Conservation (phyloP, 495 filamentous ascomycete genomes). For the Recurvomyces mirabilis region DNA sequence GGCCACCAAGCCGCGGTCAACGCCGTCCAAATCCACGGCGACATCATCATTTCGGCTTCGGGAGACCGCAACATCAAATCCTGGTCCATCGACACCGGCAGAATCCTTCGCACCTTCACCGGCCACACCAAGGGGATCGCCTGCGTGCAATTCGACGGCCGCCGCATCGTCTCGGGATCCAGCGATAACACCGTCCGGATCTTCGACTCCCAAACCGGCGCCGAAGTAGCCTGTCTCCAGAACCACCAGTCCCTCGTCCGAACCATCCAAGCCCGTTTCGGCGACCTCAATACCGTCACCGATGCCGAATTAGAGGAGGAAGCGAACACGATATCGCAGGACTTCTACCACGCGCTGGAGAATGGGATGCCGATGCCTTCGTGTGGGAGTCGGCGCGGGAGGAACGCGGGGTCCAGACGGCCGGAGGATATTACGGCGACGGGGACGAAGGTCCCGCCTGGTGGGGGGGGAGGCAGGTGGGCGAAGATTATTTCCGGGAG, state of each 20-base stretch:
- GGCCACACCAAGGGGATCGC: slow-evolving; percentile 95
- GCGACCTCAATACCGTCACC: slow-evolving; percentile 64
- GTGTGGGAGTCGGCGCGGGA: slow-evolving; percentile 10
- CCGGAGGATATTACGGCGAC: slow-evolving; percentile 66
- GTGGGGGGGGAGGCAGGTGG: slow-evolving; percentile 76
- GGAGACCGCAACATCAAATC: slow-evolving; percentile 85
- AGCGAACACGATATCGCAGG: slow-evolving; percentile 58
- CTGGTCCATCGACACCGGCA: slow-evolving; percentile 78
- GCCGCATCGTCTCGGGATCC: slow-evolving; percentile 89
- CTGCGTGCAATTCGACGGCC: slow-evolving; percentile 94
- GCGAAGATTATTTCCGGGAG: slow-evolving; percentile 86
- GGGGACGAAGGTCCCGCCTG: slow-evolving; percentile 75
- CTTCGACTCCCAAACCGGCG: slow-evolving; percentile 71
- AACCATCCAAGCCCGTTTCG: slow-evolving; percentile 88
- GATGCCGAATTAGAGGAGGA: slow-evolving; percentile 58
- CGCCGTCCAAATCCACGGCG: slow-evolving; percentile 78
- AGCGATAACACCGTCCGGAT: slow-evolving; percentile 92
- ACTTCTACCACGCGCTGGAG: slow-evolving; percentile 58
- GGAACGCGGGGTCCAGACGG: slow-evolving; percentile 62
- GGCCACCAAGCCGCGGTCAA: slow-evolving; percentile 82
- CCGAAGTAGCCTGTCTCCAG: slow-evolving; percentile 76
- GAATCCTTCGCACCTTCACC: slow-evolving; percentile 60
- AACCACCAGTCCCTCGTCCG: slow-evolving; percentile 77
- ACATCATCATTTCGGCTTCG: slow-evolving; percentile 85
- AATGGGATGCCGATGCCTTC: slow-evolving; percentile 40